Percentiles rank a stretch among this genome's conserved stretches.
Evolutionary conservation across 1,139 yeast genomes (phyloP).

Genomic region (Debaryomyces sp.): DNA sequence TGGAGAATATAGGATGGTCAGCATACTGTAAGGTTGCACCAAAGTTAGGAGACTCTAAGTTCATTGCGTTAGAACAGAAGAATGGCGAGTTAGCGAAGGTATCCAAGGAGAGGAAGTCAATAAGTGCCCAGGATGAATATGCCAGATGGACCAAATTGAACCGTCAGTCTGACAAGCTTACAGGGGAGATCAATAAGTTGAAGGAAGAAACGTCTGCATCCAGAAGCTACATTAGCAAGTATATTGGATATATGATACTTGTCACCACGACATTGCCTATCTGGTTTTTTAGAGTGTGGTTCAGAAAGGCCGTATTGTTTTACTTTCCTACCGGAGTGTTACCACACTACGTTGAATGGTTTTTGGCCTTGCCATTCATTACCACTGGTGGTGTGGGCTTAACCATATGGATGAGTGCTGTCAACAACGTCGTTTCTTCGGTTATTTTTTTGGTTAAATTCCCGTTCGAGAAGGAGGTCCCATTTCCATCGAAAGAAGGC

Average conservation of each 20-base stretch:
- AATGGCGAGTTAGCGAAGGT: conserved; percentile 50
- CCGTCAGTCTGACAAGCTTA: conserved; percentile 64
- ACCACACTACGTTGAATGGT: conserved; percentile 60
- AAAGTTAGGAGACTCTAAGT: conserved; percentile 31
- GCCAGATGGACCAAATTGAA: conserved; percentile 96
- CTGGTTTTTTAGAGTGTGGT: conserved; percentile 56
- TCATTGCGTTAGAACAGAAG: conserved; percentile 38
- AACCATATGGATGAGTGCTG: conserved; percentile 51
- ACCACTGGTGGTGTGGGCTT: conserved; percentile 58
- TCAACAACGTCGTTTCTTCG: conserved; percentile 34
- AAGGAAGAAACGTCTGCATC: conserved; percentile 38
- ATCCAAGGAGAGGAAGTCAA: conserved; percentile 55
- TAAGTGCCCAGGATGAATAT: conserved; percentile 91
- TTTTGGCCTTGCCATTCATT: conserved; percentile 62
- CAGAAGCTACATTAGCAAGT: conserved; percentile 39
- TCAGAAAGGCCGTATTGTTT: conserved; percentile 59
- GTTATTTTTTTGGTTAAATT: conserved; percentile 31
- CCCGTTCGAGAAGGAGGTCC: conserved; percentile 27
- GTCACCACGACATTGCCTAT: conserved; percentile 44
- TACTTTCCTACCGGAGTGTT: conserved; percentile 61
- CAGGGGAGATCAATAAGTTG: conserved; percentile 51
- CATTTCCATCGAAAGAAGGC: conserved; percentile 1
- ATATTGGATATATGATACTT: conserved; percentile 29
- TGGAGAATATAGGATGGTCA: conserved; percentile 45
- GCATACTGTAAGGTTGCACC: conserved; percentile 39